Evolutionary conservation across 805 yeast genomes (phyloP).

Genomic region (Wickerhamiella azyma): DNA sequence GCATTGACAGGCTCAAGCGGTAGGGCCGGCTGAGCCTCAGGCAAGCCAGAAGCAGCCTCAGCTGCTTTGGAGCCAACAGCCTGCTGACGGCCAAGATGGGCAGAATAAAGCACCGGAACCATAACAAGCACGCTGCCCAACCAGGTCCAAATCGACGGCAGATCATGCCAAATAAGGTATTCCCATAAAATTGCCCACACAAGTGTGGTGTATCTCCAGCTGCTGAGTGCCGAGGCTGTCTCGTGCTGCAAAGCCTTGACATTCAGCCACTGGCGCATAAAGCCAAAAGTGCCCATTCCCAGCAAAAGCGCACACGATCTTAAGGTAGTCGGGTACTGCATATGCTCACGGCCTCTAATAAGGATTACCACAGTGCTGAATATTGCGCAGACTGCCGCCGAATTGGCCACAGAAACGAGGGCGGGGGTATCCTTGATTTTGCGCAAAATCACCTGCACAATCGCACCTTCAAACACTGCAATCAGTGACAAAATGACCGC

Average conservation of each 20-base stretch:
- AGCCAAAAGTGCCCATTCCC: constrained; percentile 62
- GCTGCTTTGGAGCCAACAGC: too few relatives aligned
- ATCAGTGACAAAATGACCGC: constrained; percentile 58
- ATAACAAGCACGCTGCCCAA: constrained; percentile 58
- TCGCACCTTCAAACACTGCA: constrained; percentile 15
- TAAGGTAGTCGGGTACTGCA: constrained; percentile 19
- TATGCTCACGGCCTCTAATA: constrained; percentile 24
- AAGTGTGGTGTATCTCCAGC: constrained; percentile 64
- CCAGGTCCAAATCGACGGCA: constrained; percentile 56
- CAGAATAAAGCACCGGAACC: constrained; percentile 31
- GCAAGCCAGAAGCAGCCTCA: too few relatives aligned
- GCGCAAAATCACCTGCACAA: neutral
- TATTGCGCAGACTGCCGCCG: constrained; percentile 46
- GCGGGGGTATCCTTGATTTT: constrained; percentile 53
- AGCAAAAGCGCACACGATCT: constrained; percentile 42
- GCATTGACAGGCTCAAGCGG: neutral
- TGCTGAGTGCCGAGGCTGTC: constrained; percentile 59
- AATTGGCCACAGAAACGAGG: constrained; percentile 61
- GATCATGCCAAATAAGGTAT: constrained; percentile 51
- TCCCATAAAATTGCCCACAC: constrained; percentile 72
- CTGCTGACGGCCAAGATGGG: neutral
- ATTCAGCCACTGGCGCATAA: constrained; percentile 62
- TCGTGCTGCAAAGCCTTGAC: constrained; percentile 79
- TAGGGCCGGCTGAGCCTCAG: too few relatives aligned
- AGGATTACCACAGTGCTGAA: constrained; percentile 29